Evolutionary conservation across 2,329 filamentous ascomycete species (phyloP), one percentile per base, ranked within the genome.

Genomic region (Elsinoe perseae): DNA sequence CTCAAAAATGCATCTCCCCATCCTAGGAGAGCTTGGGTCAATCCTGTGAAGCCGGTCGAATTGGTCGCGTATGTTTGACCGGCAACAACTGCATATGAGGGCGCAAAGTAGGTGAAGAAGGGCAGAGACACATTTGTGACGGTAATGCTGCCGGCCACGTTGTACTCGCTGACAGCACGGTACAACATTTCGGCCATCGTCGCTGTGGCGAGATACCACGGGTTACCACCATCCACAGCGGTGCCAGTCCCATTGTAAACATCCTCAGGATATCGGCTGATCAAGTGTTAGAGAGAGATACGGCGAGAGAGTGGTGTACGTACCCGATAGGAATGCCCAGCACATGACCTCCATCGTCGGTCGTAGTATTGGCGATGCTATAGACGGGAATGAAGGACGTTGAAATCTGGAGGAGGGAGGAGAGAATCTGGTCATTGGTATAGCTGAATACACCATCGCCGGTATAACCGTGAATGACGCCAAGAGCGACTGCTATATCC

Each of bases 1-100:
- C 66, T 62, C 59, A 69, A 62, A 56, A 68, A 69, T 1, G 66
- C 67, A 58, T 70, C 68, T 32, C 64, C 68, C 66, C 66, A 70
- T 25, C 66, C 66, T 28, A 67, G 57, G 20, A 69, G 42, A 10
- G 63, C 61, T 7, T 57, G 58, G 28, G 67, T 62, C 14, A 63
- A 61, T 21, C 58, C 50, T 1, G 54, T 50, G 57, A 64, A 68
- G 18, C 63, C 54, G 25, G 58, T 57, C 43, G 50, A 60, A 56
- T 63, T 60, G 38, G 57, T 59, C 2, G 30, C 50, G 56, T 67
- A 68, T 3, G 64, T 65, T 46, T 59, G 43, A 16, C 61, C 64
- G 4, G 56, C 61, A 12, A 57, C 27, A 2, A 65, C 53, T 5
- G 57, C 50, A 8, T 64, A 64, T 16, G 54, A 54, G 8, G 67